phyloP scores from a whole-genome alignment of 257 asterid species.

The Solanum corneliomulleri region DNA sequence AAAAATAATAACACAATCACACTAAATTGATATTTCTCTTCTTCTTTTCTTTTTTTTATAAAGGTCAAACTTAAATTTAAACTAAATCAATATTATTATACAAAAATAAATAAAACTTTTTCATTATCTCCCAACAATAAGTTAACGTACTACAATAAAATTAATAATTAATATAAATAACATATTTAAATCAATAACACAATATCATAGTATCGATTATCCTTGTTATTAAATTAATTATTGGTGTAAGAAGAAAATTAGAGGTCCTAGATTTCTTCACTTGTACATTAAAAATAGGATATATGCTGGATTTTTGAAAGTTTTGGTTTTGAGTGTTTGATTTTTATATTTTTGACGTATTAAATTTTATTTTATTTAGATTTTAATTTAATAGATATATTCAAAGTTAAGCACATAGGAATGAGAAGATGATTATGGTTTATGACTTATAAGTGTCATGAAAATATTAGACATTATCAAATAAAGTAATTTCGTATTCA shows the following conservation, averaged over 20 bases:
- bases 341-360: background rate
- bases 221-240: background rate
- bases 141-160: background rate
- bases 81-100: background rate
- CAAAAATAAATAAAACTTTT: too few species aligned
- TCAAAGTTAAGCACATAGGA: background rate
- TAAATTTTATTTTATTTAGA: background rate
- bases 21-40: background rate
- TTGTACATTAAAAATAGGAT: background rate
- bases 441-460: background rate
- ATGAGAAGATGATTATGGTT: background rate
- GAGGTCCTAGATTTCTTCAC: background rate
- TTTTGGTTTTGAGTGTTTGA: background rate
- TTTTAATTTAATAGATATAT: background rate
- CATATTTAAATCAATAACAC: background rate
- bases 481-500: fast-evolving
- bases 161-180: background rate
- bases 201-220: background rate
- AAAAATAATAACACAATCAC: background rate
- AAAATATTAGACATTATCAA: fast-evolving
- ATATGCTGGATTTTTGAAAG: background rate
- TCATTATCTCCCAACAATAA: background rate
- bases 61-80: too few species aligned
- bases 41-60: too few species aligned
- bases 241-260: background rate